Evolutionary conservation across 2,329 filamentous ascomycete genomes (phyloP), one percentile per base, ranked within the genome.

Genomic region (Aspergillus sp.): DNA sequence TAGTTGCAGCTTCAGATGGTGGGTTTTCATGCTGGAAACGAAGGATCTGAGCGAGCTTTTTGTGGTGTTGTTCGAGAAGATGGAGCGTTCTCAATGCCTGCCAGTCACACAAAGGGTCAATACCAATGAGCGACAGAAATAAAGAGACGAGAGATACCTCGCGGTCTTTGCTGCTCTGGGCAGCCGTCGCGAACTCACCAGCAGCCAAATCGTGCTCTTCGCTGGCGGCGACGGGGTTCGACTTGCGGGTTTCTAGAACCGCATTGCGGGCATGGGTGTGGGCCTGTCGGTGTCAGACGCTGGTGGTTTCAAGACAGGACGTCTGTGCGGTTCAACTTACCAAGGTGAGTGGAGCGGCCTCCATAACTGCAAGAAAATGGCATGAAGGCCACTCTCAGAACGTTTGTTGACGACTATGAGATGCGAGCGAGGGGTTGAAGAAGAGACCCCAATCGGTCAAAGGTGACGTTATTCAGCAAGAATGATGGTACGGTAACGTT

Each of bases 221-320:
- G 72, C 93, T 91, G 64, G 94, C 94, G 52, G 91, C 88, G 7
- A 89, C 90, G 59, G 91, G 91, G 74, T 95, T 83, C 25, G 84
- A 81, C 67, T 85, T 85, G 66, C 84, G 83, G 38, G 85, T 87
- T 59, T 93, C 92, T 25, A 89, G 84, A 25, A 91, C 89, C 48
- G 94, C 93, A 71, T 91, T 93, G 71, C 89, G 88, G 54, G 92
- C 93, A 79, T 97, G 93, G 69, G 94, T 90, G 78, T 97, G 92
- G 65, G 93, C 94, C 87, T 94, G 56, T 43, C 28, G 50, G 69
- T 47, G 67, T 67, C 51, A 64, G 56, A 47, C 54, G 52, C 22
- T 50, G 47, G 23, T 50, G 28, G 43, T 28, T n/a, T 43, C 19
- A 31, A 54, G 54, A 43, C 34, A 45, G 51, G 53, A 25, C 55